Percentiles rank a stretch among this genome's conserved stretches.
Conservation (phyloP, 768 basidiomycete species). For the Leccinum aurantiacum region DNA sequence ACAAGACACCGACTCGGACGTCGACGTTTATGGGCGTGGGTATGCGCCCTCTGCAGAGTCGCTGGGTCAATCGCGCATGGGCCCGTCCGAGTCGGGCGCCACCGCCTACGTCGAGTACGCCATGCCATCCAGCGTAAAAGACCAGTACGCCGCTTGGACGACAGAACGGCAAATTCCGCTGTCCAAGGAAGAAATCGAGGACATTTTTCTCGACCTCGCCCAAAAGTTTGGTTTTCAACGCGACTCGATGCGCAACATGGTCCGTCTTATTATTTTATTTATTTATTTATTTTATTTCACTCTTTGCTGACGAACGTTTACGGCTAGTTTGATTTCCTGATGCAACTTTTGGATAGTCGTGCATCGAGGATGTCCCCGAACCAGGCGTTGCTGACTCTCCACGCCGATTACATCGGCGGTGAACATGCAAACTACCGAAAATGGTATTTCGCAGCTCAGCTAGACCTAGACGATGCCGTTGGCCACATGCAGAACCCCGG, state of each 20-base stretch:
- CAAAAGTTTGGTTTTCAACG: slow-evolving; percentile 99
- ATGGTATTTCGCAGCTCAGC: slow-evolving; percentile 99
- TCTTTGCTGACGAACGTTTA: slow-evolving; percentile 6
- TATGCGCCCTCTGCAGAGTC: slow-evolving; percentile 75
- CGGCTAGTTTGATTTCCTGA: slow-evolving; percentile 88
- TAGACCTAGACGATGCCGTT: slow-evolving; percentile 97
- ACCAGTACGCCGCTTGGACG: slow-evolving; percentile 95
- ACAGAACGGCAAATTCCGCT: slow-evolving; percentile 92
- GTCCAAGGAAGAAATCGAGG: slow-evolving; percentile 98
- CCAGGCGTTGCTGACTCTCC: slow-evolving; percentile 91
- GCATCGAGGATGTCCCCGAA: slow-evolving; percentile 97
- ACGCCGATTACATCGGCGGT: slow-evolving; percentile 98
- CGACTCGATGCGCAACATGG: slow-evolving; percentile 96
- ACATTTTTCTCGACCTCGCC: slow-evolving; percentile 94
- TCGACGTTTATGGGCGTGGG: slow-evolving; percentile 68
- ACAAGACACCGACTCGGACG: slow-evolving; percentile 84
- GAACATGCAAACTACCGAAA: slow-evolving; percentile 99
- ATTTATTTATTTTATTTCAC: slow-evolving; percentile 15
- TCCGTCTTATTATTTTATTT: slow-evolving; percentile 34
- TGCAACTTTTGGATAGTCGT: slow-evolving; percentile 96
- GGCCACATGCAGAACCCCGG: slow-evolving; percentile 92
- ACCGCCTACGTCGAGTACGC: slow-evolving; percentile 70
- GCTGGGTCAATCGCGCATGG: slow-evolving; percentile 58
- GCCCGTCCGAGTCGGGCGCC: slow-evolving; percentile 65
- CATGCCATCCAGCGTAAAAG: slow-evolving; percentile 55